Evolutionary conservation across 1,139 yeast species (phyloP), one percentile per base, ranked within the genome.

Genomic region (Yamadazyma epiphylla): DNA sequence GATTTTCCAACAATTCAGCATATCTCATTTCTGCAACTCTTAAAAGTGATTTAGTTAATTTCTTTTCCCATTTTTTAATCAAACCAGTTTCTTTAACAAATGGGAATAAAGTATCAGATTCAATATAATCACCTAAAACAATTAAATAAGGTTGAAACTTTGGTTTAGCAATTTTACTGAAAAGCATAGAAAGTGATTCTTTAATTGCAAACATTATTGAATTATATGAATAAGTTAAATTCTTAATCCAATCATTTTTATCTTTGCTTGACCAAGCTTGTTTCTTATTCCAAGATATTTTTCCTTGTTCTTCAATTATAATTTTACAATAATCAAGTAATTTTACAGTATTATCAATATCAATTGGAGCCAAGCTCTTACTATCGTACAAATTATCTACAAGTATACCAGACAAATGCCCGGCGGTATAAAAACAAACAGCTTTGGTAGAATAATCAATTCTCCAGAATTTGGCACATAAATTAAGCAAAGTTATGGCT

Each of bases 391-490:
- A 41, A n/a, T 53, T 47, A 31, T 60, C 66, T 30, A 54, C 58
- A 31, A 73, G 42, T 4, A 65, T 46, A 1, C 64, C 63, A 1
- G 70, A 51, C 19, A 58, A 41, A 43, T 74, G 77, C 4, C 74
- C 71, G 3, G 79, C 82, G 4, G 79, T 69, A 31, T 71, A 72
- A 4, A 78, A 42, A 3, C 78, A 48, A 0, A 72, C 65, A 0
- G 79, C 74, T 34, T 73, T 57, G 0, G 88, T 65, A 0, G 77
- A 61, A 6, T 53, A 52, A 35, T 73, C 74, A 5, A 83, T 53
- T 37, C 84, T 59, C 94, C 94, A 84, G 28, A 76, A 60, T 28
- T 60, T 65, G 5, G 78, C 62, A 35, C 77, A 73, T 13, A 64
- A 56, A 7, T 51, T 55, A 9, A 77, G 48, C 15, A 78, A 55